Percentiles rank a stretch among this genome's conserved stretches.
Conservation (phyloP, 2,329 filamentous ascomycete species). For the Cytospora piceae region DNA sequence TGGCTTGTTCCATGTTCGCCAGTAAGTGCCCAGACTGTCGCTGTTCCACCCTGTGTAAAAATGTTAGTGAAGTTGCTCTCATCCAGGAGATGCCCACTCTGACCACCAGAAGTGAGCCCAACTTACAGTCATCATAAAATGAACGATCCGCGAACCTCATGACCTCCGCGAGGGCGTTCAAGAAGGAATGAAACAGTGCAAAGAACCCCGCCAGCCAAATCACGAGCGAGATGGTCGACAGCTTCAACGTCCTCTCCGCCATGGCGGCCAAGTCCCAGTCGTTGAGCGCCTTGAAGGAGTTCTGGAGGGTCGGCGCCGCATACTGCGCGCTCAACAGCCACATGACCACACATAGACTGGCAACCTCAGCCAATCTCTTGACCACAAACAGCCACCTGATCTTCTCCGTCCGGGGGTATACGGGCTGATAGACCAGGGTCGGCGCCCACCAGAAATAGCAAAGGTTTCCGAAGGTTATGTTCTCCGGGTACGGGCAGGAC, state of each 20-base stretch:
- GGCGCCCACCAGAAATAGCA: conserved; percentile 98
- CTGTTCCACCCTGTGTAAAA: conserved; percentile 76
- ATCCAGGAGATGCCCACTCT: no score
- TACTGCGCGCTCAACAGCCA: conserved; percentile 97
- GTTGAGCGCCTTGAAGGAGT: conserved; percentile 86
- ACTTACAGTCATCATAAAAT: conserved; percentile 85
- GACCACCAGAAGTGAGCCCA: background rate
- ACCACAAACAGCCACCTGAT: conserved; percentile 88
- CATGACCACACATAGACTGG: conserved; percentile 82
- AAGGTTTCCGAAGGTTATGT: conserved; percentile 86
- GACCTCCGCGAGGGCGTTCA: conserved; percentile 90
- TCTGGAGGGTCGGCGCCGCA: conserved; percentile 83
- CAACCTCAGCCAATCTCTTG: conserved; percentile 79
- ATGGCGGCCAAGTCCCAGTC: conserved; percentile 81
- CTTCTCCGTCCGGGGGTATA: conserved; percentile 81
- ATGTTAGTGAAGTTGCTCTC: background rate
- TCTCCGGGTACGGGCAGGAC: conserved; percentile 83
- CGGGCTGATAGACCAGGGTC: conserved; percentile 94
- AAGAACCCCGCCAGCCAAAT: conserved; percentile 99
- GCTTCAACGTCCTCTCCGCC: conserved; percentile 86
- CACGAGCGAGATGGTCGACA: conserved; percentile 91
- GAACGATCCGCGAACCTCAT: conserved; percentile 89
- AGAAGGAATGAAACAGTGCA: conserved; percentile 87
- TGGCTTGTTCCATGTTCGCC: conserved; percentile 97
- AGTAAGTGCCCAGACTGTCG: conserved; percentile 82